These are phyloP conservation scores for Staphylotrichum longicolle DNA, from an alignment of 495 filamentous ascomycete genomes.

Conservation along the genomic window DNA sequence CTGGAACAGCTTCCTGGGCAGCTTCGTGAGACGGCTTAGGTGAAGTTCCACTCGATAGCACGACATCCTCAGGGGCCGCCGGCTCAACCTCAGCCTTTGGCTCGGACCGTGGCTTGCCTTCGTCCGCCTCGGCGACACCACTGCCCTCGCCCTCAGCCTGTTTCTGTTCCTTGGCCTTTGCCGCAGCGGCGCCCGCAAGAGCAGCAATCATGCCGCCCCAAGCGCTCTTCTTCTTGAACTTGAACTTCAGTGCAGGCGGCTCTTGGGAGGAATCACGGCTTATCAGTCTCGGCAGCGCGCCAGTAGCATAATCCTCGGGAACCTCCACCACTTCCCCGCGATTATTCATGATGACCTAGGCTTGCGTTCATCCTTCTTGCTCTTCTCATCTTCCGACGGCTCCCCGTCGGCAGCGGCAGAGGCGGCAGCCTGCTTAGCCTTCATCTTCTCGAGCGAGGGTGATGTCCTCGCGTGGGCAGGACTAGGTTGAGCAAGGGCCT, in stretches of 20 bases:
- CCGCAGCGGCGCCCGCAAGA: constrained; percentile 34
- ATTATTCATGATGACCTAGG: constrained; percentile 19
- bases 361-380: constrained; percentile 21
- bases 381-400: constrained; percentile 11
- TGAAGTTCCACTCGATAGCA: not conserved
- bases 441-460: constrained; percentile 42
- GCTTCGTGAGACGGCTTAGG: not conserved
- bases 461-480: constrained; percentile 48
- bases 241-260: constrained; percentile 28
- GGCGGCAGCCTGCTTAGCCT: constrained; percentile 13
- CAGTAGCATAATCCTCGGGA: constrained; percentile 46
- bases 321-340: constrained; percentile 31
- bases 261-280: constrained; percentile 45
- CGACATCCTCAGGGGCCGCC: not conserved
- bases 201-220: constrained; percentile 47
- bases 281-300: constrained; percentile 57
- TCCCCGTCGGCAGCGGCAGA: constrained; percentile 12
- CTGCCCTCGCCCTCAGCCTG: constrained; percentile 19
- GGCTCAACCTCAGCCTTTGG: not conserved
- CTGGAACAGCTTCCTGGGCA: not conserved
- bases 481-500: constrained; percentile 54
- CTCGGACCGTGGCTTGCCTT: constrained; percentile 18
- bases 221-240: constrained; percentile 34
- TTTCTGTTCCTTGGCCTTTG: constrained; percentile 25
- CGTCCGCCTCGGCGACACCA: constrained; percentile 15